Percentiles rank a stretch among this genome's conserved stretches.
These are phyloP conservation scores for Candida ficus DNA, from an alignment of 805 yeast genomes.

Conservation along the genomic window DNA sequence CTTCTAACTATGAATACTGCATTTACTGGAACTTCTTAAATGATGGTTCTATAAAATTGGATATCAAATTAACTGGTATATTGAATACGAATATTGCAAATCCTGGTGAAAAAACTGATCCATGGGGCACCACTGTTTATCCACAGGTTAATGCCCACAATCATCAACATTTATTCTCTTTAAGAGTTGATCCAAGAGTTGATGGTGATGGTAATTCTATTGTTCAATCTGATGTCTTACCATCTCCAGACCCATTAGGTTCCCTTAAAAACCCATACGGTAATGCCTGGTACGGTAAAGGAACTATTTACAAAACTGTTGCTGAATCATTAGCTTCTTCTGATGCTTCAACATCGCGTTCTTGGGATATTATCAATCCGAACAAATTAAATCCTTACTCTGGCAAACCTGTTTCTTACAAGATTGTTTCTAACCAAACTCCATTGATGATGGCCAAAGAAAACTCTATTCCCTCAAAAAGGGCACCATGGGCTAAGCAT, in stretches of 20 bases:
- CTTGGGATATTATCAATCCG: constrained; percentile 79
- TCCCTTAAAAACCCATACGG: constrained; percentile 72
- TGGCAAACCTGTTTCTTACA: constrained; percentile 70
- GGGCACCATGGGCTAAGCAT: constrained; percentile 78
- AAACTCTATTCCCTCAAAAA: constrained; percentile 68
- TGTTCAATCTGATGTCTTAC: constrained; percentile 57
- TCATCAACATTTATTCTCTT: constrained; percentile 78
- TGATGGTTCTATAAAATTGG: constrained; percentile 79
- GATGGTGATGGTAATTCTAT: constrained; percentile 79
- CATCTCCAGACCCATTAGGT: constrained; percentile 57
- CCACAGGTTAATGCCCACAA: constrained; percentile 81
- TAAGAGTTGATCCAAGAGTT: constrained; percentile 74
- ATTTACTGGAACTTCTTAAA: constrained; percentile 79
- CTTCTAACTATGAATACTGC: constrained; percentile 83
- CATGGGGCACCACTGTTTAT: constrained; percentile 78
- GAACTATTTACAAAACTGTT: constrained; percentile 63
- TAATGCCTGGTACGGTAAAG: constrained; percentile 65
- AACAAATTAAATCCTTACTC: constrained; percentile 60
- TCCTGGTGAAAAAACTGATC: constrained; percentile 62
- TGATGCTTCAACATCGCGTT: constrained; percentile 58
- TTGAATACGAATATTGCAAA: constrained; percentile 65
- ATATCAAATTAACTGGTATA: constrained; percentile 77
- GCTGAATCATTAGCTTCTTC: constrained; percentile 59
- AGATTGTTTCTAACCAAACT: constrained; percentile 69
- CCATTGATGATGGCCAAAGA: constrained; percentile 70